Base-by-base conservation (phyloP, 1,284 basidiomycete genomes). In the Porodaedalea pini region DNA sequence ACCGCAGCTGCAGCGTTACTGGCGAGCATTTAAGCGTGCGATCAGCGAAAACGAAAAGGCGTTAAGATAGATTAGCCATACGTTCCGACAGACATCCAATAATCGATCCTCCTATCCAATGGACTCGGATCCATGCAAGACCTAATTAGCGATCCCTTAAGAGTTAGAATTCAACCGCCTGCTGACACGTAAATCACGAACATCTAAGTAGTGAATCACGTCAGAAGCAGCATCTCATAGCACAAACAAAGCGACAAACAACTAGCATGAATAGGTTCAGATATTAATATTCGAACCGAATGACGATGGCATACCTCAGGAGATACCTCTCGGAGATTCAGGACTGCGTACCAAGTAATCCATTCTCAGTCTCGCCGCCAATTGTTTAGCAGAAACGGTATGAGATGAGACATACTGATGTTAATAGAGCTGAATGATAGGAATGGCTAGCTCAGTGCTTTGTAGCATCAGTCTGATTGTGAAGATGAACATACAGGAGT, bases 61-160 rank as follows among this genome's bases (percentile, higher is more conserved):
- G 2, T 15, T 1, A 25, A 5, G 27, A 27, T 47, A 17, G 17
- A 52, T 1, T 6, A 11, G 7, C 3, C 54, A 17, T 49, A 56
- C 54, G 17, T 32, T 56, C 40, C 11, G 54, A 27, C 25, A 56
- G 17, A 27, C 36, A 11, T 17, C 45, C 54, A 29, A 56, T 56
- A 25, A 49, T 34, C 0, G 47, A 39, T 27, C 54, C 54, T 17
- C 32, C 25, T 19, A 50, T 39, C 54, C 54, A 56, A 13, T 56
- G 54, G 19, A 47, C 49, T 37, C 54, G 29, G n/a, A 50, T 49
- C 54, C 54, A 56, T 27, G 34, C 31, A 21, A 49, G 17, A 49
- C 54, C 54, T 56, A 29, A 36, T 45, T 44, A 25, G 21, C n/a
- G 31, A 31, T 31, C 8, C n/a, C n/a, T 41, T 25, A 29, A 10